Base-by-base conservation (phyloP, 2,329 filamentous ascomycete genomes). In the Fusarium sp. region DNA sequence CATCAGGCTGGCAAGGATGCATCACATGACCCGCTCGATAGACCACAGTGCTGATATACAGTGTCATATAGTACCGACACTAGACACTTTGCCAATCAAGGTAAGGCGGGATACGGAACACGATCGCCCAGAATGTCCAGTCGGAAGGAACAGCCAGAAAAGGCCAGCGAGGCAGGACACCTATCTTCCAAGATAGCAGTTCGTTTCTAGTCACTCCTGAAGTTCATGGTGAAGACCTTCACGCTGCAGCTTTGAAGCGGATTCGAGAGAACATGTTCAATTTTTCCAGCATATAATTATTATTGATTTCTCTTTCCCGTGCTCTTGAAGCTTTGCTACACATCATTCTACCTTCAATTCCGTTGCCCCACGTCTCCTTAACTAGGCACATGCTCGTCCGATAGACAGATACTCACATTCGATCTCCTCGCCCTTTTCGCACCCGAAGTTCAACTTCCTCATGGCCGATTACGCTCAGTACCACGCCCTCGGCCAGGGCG, bases 401-500 rank as follows among this genome's bases (percentile, higher is more conserved):
- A 77, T 75, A 75, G 66, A 64, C 39, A 48, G 53, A 58, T 69
- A 53, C 49, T 66, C 60, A 58, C 57, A 54, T 62, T 62, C 71
- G 49, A 74, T 66, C 59, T 55, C 66, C 57, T 63, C 59, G 65
- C 59, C 60, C 56, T 58, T 48, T 58, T 67, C 28, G 44, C 57
- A 57, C 60, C 19, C 46, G 26, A 59, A 53, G 46, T 55, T 56
- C 43, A 64, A 65, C 64, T 31, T 58, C 69, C 78, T 70, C 70
- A 89, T 88, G 86, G 83, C 85, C 75, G 85, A 88, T 71, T 84
- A 86, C 75, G 78, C 82, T 64, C 84, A 84, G 77, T 89, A 86
- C 74, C 85, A 88, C 73, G 80, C 84, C 75, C 81, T 88, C 55
- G 87, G 86, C 49, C 85, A 88, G 74, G 85, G 84, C 73, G 84